Evolutionary conservation across 352 stramenopile genomes (phyloP).

Genomic region (Phytophthora crassamura): DNA sequence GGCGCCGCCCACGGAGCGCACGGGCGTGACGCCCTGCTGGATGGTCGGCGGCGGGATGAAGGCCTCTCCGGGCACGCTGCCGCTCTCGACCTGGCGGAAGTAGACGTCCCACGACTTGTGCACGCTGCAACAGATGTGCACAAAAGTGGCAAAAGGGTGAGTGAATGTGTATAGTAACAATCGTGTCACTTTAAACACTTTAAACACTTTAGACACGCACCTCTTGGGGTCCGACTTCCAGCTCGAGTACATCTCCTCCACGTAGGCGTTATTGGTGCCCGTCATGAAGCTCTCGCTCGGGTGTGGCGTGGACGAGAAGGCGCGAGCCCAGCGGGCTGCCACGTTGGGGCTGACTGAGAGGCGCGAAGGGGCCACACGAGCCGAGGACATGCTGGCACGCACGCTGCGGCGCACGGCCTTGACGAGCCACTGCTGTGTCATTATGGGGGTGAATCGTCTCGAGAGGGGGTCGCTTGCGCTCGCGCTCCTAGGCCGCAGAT

Average conservation of each 20-base stretch:
- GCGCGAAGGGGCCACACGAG: constrained; percentile 15
- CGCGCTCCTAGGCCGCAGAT: constrained; percentile 25
- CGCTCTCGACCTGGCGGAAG: constrained; percentile 84
- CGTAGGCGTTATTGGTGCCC: constrained; percentile 95
- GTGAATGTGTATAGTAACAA: constrained; percentile 9
- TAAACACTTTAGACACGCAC: constrained; percentile 25
- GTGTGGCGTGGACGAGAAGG: constrained; percentile 74
- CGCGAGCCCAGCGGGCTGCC: constrained; percentile 41
- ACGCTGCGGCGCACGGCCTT: constrained; percentile 62
- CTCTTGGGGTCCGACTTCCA: constrained; percentile 92
- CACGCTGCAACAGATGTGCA: constrained; percentile 48
- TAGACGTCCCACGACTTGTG: constrained; percentile 91
- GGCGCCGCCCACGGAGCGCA: constrained; percentile 50
- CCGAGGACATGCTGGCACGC: constrained; percentile 34
- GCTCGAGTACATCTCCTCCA: constrained; percentile 97
- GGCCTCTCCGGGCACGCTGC: constrained; percentile 77
- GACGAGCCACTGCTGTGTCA: constrained; percentile 77
- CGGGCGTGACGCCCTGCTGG: constrained; percentile 73
- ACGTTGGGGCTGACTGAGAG: constrained; percentile 18
- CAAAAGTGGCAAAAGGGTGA: background rate
- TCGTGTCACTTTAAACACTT: constrained; percentile 23
- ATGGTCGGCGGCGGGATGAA: constrained; percentile 87
- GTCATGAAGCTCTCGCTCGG: constrained; percentile 94
- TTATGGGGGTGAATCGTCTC: constrained; percentile 24
- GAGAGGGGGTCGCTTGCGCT: background rate